Base-by-base conservation (phyloP, 1,139 yeast genomes). In the Protomyces inundatus region DNA sequence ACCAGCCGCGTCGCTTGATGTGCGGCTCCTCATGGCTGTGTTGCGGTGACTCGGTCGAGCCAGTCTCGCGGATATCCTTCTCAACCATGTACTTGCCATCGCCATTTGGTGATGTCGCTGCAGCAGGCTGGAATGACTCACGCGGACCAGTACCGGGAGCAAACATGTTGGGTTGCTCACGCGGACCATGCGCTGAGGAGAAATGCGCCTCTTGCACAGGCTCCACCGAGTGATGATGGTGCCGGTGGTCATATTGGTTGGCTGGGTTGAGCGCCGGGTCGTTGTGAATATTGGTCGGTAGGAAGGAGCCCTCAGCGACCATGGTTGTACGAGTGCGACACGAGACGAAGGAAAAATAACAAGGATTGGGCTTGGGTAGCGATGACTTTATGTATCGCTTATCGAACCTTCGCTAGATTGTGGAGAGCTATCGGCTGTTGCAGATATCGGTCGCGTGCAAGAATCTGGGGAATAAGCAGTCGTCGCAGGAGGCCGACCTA, bases 251-350 rank as follows among this genome's bases (percentile, higher is more conserved):
- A 23, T 58, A 42, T 53, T 58, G 52, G 36, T 51, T 58, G 12
- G 51, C 56, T 4, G 62, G 62, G 14, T 52, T 33, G 52, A 58
- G 56, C 10, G 62, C 62, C 30, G 62, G 62, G 30, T 58, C 62
- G 32, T 42, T 16, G 16, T 51, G 55, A 16, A 23, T 40, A 36
- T 58, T 55, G n/a, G 53, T 58, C 14, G 62, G 62, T 52, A 58
- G 48, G 52, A 58, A 52, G 16, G 62, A 58, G 10, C 48, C 48
- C 16, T 42, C 32, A 6, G 32, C 48, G 48, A 42, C 48, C 48
- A 42, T 42, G 32, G 48, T 42, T 3, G 16, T 14, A 39, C 42
- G 14, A n/a, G 42, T 23, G 1, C 23, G 23, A 23, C 23, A 23
- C 23, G 23, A 23, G 23, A 23, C 23, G 23, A 23, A 23, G 23